phyloP scores from a whole-genome alignment of 2,329 filamentous ascomycete species.

The Penicillium sp. region DNA sequence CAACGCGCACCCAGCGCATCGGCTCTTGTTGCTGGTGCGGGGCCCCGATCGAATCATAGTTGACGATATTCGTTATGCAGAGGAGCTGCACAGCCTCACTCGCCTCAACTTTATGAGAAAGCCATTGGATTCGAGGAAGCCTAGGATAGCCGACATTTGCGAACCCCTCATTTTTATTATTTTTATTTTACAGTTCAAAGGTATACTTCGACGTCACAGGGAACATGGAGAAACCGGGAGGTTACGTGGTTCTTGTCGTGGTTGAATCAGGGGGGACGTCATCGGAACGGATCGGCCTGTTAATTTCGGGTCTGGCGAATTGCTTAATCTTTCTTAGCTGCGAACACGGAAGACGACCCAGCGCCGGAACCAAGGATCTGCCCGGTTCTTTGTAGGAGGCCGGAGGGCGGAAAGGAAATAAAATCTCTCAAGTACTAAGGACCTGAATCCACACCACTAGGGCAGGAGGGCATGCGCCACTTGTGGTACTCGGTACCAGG shows the following conservation, averaged over 20 bases:
- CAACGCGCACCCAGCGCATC: slow-evolving; percentile 22
- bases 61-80: slow-evolving; percentile 3
- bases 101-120: background rate
- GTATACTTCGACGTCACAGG: slow-evolving; percentile 16
- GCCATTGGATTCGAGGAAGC: background rate
- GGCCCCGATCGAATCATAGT: slow-evolving; percentile 24
- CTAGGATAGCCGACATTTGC: background rate
- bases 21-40: slow-evolving; percentile 24
- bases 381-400: background rate
- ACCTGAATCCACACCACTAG: slow-evolving; percentile 1
- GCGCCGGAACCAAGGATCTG: slow-evolving; percentile 23
- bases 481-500: slow-evolving; percentile 4
- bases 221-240: background rate
- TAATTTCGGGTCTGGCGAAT: slow-evolving; percentile 10
- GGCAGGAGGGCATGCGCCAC: slow-evolving; percentile 6
- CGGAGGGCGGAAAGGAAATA: background rate
- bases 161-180: background rate
- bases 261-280: slow-evolving; percentile 10
- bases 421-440: background rate
- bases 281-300: slow-evolving; percentile 13
- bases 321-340: slow-evolving; percentile 19
- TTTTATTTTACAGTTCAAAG: background rate
- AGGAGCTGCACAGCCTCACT: slow-evolving; percentile 33
- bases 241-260: background rate
- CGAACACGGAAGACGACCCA: slow-evolving; percentile 24